Base-by-base conservation (phyloP, 768 basidiomycete species). In the Russula emetica region DNA sequence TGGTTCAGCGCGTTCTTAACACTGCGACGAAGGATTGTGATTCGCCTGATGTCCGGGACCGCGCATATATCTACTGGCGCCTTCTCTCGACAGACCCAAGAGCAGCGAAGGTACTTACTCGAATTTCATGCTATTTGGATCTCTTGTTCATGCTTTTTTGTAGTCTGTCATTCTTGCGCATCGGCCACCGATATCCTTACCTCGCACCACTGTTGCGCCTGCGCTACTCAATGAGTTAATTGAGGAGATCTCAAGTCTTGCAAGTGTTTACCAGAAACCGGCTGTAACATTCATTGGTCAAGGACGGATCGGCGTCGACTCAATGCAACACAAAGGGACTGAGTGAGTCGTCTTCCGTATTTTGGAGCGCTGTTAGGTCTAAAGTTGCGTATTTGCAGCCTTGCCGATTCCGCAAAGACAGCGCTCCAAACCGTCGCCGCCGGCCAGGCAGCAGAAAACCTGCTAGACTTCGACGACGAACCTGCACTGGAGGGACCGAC, bases 61-160 rank as follows among this genome's bases (percentile, higher is more conserved):
- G 95, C 55, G 97, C 97, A 1, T 99, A 98, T 72, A 96, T 98
- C 45, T 98, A 98, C 71, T 99, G 97, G 97, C 82, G 97, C 65
- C 72, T 99, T 66, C 74, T 99, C 30, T 96, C 93, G 7, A 94
- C 93, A 61, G 96, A 99, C 74, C 92, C 95, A 1, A 92, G 85
- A 2, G 94, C 96, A 20, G 96, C 97, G 0, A 99, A 98, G 82
- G 94, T 92, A 66, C 55, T 11, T 10, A 13, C 54, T 24, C 53
- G 66, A 30, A 63, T 32, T 13, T 16, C 30, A 9, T 59, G 53
- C 58, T 24, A 11, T 40, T 24, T 28, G 18, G 24, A 26, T 13
- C 26, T 20, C 55, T 14, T 60, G 36, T 49, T 62, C 42, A 60
- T 45, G n/a, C 18, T 22, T 30, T 47, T 34, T 13, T 10, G n/a